Evolutionary conservation across 495 filamentous ascomycete genomes (phyloP), one percentile per base, ranked within the genome.

Genomic region (Penicillium cataractarum): DNA sequence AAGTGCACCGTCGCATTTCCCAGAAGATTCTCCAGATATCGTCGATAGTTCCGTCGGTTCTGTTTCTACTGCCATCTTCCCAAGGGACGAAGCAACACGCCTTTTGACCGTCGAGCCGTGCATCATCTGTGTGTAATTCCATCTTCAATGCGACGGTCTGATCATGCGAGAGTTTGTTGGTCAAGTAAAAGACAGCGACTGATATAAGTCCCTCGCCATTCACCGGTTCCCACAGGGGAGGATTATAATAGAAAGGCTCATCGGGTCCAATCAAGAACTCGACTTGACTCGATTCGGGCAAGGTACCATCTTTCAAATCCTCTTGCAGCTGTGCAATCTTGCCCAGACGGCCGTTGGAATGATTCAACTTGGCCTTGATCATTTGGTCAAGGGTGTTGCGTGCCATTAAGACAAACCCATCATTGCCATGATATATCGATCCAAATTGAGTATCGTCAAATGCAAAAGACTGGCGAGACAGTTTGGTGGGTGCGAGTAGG

Each of bases 11-110:
- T 15, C 39, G n/a, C n/a, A 57, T 10, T 17, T 67, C 65, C 37
- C 44, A 49, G 46, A 59, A 57, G 19, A 63, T 49, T 21, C 58
- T 53, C 60, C 61, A 67, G 21, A 67, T 63, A 39, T 67, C 65
- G 17, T 62, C 57, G 8, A 53, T 21, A 2, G 61, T 67, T 8
- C 65, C 65, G 21, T 62, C 60, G n/a, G 15, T 27, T 15, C 53
- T 44, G 46, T 61, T 46, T 12, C n/a, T 32, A 29, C 61, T 42
- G 17, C 48, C 59, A 39, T 64, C 53, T 32, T 59, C 58, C 65
- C 65, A 67, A 24, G 53, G 57, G 0, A 67, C 61, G 21, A 53
- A 48, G 13, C 61, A 57, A 26, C 48, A 48, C 12, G 54, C 40
- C n/a, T 61, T 64, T 24, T 57, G 29, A 12, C 27, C 19, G 4